phyloP scores from a whole-genome alignment of 2,329 filamentous ascomycete genomes.

The Alternaria arbusti region DNA sequence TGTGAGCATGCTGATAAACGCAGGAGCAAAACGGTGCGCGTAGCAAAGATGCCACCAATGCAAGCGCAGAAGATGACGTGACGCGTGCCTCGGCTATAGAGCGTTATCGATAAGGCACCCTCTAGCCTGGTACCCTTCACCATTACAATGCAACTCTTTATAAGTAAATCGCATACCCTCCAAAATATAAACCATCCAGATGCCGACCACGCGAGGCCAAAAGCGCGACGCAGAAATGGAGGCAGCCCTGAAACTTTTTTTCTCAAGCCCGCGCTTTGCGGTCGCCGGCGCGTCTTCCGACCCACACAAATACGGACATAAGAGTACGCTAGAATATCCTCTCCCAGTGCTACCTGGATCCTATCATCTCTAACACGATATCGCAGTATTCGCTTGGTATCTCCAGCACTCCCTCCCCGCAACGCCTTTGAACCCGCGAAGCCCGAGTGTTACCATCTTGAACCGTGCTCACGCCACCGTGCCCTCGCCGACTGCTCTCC shows the following conservation, averaged over 20 bases:
- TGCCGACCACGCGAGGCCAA: slow-evolving; percentile 38
- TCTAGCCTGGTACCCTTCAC: neutral
- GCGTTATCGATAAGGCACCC: neutral
- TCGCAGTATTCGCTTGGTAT: slow-evolving; percentile 90
- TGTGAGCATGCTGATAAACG: neutral
- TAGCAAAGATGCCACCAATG: neutral
- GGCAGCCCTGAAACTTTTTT: slow-evolving; percentile 77
- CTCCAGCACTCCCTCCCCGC: slow-evolving; percentile 75
- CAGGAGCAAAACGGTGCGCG: neutral
- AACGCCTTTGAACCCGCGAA: slow-evolving; percentile 81
- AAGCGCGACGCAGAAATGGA: slow-evolving; percentile 60
- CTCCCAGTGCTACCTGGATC: neutral
- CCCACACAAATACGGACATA: slow-evolving; percentile 84
- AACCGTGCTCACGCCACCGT: slow-evolving; percentile 67
- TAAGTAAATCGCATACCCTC: neutral
- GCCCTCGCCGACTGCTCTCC: slow-evolving; percentile 68
- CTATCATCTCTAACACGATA: neutral
- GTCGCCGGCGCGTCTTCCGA: slow-evolving; percentile 91
- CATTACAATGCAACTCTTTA: neutral
- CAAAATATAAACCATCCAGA: neutral
- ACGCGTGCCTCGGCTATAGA: slow-evolving; percentile 3
- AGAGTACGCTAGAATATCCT: slow-evolving; percentile 61
- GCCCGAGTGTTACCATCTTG: slow-evolving; percentile 68
- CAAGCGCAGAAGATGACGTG: neutral
- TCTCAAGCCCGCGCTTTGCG: slow-evolving; percentile 78